A percentile compares a stretch with the other conserved stretches of the same genome.
Evolutionary conservation across 441 rosid species (phyloP).

Genomic region (Manihot esculenta): DNA sequence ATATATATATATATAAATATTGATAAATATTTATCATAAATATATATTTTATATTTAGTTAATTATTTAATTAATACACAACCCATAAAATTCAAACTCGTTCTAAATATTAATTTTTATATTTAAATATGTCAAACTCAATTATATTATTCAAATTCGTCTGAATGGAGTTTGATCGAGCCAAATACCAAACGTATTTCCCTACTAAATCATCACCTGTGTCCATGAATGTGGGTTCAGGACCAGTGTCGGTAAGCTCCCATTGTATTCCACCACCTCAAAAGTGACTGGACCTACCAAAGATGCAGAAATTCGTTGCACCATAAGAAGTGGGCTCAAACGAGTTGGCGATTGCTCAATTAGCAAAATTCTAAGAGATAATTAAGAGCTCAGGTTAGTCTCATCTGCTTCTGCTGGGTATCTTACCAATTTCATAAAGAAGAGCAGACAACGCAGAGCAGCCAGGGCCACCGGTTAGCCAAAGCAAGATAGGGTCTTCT

Average conservation of each 20-base stretch:
- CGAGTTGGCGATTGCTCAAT: too few species aligned
- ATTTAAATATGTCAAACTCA: too few species aligned
- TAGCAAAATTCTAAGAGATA: neutral
- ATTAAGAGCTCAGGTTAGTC: too few species aligned
- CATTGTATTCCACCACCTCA: slow-evolving; percentile 47
- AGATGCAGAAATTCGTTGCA: neutral
- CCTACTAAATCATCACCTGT: slow-evolving; percentile 42
- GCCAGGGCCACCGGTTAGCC: slow-evolving; percentile 34
- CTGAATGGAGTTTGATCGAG: too few species aligned
- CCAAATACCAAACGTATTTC: too few species aligned
- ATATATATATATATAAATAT: too few species aligned
- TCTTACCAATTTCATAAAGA: neutral
- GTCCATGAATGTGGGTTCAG: slow-evolving; percentile 72
- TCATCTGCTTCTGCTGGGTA: neutral
- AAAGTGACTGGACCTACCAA: slow-evolving; percentile 62
- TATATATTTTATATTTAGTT: too few species aligned
- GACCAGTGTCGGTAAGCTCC: slow-evolving; percentile 56
- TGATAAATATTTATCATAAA: too few species aligned
- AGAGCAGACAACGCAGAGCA: slow-evolving; percentile 29
- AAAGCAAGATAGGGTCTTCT: slow-evolving; percentile 35
- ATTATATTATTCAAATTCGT: too few species aligned
- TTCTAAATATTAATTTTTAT: too few species aligned
- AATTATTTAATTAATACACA: too few species aligned
- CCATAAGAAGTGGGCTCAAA: neutral
- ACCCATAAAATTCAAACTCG: too few species aligned